Evolutionary conservation across 2,329 filamentous ascomycete species (phyloP).

Genomic region (Fusarium sp.): DNA sequence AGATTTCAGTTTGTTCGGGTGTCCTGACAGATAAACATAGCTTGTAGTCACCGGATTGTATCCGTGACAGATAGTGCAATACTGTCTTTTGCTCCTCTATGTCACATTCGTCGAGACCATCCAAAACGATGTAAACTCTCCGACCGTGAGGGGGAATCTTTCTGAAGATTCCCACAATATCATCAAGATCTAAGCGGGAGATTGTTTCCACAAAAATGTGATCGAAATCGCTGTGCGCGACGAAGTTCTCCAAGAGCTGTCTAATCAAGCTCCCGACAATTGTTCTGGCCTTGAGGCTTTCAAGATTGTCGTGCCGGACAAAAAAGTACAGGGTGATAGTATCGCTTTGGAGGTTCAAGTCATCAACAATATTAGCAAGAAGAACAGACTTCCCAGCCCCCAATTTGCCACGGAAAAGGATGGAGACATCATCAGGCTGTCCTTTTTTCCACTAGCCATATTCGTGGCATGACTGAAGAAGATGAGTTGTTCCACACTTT

Average conservation of each 20-base stretch:
- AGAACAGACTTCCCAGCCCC: constrained; percentile 63
- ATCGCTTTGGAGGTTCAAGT: constrained; percentile 48
- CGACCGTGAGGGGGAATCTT: not conserved
- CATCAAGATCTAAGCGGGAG: not conserved
- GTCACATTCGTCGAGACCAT: constrained; percentile 42
- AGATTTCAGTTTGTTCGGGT: rapidly evolving
- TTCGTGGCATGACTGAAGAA: constrained; percentile 10
- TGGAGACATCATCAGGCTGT: constrained; percentile 33
- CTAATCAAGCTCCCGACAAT: constrained; percentile 54
- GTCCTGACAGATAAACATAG: constrained; percentile 6
- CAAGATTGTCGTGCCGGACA: constrained; percentile 50
- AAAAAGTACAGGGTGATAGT: constrained; percentile 51
- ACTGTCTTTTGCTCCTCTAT: not conserved
- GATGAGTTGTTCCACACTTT: constrained; percentile 56
- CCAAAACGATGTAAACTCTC: constrained; percentile 19
- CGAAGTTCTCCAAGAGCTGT: constrained; percentile 50
- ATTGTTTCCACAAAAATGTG: not conserved
- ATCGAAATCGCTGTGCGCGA: rapidly evolving
- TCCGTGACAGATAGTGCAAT: not conserved
- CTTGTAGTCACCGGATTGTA: not conserved
- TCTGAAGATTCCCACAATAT: not conserved
- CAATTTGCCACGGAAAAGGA: constrained; percentile 58
- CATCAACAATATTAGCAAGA: constrained; percentile 61
- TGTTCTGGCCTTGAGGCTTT: constrained; percentile 50
- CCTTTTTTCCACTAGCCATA: constrained; percentile 43